A percentile compares a stretch with the other conserved stretches of the same genome.
Conservation (phyloP, 805 yeast genomes). For the Candida chauliodis region DNA sequence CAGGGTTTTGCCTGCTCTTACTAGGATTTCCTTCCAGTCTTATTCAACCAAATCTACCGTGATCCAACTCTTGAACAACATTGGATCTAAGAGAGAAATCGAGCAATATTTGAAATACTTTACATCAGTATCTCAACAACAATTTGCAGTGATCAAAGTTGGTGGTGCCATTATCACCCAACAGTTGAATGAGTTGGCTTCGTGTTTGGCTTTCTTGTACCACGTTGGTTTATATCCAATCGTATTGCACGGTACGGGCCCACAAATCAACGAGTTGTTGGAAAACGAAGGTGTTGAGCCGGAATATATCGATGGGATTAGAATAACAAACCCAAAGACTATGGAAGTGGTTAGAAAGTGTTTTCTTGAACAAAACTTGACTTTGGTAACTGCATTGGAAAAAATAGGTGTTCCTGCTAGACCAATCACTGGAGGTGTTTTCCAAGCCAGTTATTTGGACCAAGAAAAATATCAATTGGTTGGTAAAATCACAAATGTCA, state of each 20-base stretch:
- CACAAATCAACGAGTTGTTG: slow-evolving; percentile 91
- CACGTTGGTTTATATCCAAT: slow-evolving; percentile 97
- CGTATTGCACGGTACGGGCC: slow-evolving; percentile 97
- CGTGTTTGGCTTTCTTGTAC: slow-evolving; percentile 91
- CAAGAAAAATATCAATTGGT: slow-evolving; percentile 88
- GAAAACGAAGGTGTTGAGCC: slow-evolving; percentile 96
- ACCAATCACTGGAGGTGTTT: slow-evolving; percentile 97
- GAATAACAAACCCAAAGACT: slow-evolving; percentile 91
- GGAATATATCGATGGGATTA: slow-evolving; percentile 90
- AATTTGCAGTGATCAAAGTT: slow-evolving; percentile 96
- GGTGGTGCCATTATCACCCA: slow-evolving; percentile 99
- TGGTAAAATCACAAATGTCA: slow-evolving; percentile 83
- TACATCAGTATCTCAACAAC: slow-evolving; percentile 94
- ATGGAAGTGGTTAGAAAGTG: slow-evolving; percentile 96
- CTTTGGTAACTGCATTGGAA: slow-evolving; percentile 93
- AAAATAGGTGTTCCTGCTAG: slow-evolving; percentile 96
- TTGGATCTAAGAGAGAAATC: slow-evolving; percentile 96
- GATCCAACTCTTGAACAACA: slow-evolving; percentile 88
- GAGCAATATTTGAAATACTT: slow-evolving; percentile 96
- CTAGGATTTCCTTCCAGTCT: background rate
- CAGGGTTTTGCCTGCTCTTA: background rate
- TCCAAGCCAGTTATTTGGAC: slow-evolving; percentile 88
- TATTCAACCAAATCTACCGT: slow-evolving; percentile 88
- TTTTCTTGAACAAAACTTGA: slow-evolving; percentile 91
- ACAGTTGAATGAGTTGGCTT: slow-evolving; percentile 87